A percentile compares a stretch with the other conserved stretches of the same genome.
phyloP scores from a whole-genome alignment of 306 rosid species.

The Vicia villosa region DNA sequence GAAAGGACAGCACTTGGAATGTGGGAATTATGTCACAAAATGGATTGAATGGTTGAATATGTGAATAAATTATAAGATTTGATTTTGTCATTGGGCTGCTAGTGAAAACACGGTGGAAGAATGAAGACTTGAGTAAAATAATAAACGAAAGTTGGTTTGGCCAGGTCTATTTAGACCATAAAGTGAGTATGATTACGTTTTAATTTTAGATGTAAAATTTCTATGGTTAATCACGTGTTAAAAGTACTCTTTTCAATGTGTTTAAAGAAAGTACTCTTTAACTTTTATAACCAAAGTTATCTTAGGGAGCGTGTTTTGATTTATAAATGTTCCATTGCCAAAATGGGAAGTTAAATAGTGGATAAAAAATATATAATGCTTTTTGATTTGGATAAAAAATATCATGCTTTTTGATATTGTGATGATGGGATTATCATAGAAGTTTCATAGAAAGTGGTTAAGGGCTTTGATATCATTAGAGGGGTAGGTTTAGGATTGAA shows the following conservation, averaged over 20 bases:
- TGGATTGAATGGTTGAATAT: neutral
- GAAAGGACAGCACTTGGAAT: neutral
- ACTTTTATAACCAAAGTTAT: neutral
- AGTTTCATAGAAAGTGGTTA: no score
- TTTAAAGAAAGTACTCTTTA: no score
- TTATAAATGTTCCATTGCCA: neutral
- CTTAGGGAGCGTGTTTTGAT: neutral
- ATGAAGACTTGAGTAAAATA: neutral
- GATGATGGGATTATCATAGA: no score
- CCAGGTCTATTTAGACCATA: neutral
- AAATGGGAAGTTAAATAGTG: no score
- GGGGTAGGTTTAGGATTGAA: no score
- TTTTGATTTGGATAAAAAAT: no score
- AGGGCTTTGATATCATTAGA: no score
- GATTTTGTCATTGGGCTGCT: slow-evolving; percentile 12
- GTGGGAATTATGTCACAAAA: neutral
- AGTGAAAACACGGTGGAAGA: neutral
- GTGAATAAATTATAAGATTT: neutral
- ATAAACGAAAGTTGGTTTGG: neutral
- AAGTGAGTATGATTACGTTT: neutral
- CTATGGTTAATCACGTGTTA: neutral
- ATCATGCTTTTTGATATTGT: no score
- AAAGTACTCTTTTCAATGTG: neutral
- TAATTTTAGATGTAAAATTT: neutral
- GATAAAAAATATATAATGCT: no score